phyloP scores from a whole-genome alignment of 495 filamentous ascomycete species.

The Podospora bellae-mahoneyi region DNA sequence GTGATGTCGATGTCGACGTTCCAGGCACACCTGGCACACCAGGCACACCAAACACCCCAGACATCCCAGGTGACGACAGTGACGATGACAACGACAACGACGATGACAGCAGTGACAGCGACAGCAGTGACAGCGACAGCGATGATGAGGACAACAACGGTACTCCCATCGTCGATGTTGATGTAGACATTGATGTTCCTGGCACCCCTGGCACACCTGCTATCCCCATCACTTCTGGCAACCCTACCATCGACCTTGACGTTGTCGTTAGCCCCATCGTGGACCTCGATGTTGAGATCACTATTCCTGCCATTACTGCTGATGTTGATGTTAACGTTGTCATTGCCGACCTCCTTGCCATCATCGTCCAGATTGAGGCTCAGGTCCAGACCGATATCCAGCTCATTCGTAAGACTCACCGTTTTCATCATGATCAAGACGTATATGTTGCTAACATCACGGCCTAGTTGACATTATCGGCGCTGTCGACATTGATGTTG shows the following conservation, averaged over 20 bases:
- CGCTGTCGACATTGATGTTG: constrained; percentile 15
- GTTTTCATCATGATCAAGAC: not conserved
- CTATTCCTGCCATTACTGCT: not conserved
- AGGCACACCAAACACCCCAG: not conserved
- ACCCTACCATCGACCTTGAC: not conserved
- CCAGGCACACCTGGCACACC: not conserved
- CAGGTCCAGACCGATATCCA: constrained; percentile 9
- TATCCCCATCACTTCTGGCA: not conserved
- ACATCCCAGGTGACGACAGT: too few species aligned
- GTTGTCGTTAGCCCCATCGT: not conserved
- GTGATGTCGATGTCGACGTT: not conserved
- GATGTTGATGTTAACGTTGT: not conserved
- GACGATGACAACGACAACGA: not conserved
- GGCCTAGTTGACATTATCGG: constrained; percentile 1
- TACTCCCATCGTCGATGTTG: not conserved
- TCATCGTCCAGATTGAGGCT: not conserved
- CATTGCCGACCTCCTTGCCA: not conserved
- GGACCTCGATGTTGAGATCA: not conserved
- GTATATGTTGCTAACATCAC: not conserved
- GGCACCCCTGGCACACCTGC: not conserved
- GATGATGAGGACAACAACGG: not conserved
- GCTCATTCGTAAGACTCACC: constrained; percentile 12
- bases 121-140: not conserved
- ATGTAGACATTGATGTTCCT: not conserved
- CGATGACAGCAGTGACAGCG: not conserved